Conservation (phyloP, 345 rosid species). For the Lepidium didymum region DNA sequence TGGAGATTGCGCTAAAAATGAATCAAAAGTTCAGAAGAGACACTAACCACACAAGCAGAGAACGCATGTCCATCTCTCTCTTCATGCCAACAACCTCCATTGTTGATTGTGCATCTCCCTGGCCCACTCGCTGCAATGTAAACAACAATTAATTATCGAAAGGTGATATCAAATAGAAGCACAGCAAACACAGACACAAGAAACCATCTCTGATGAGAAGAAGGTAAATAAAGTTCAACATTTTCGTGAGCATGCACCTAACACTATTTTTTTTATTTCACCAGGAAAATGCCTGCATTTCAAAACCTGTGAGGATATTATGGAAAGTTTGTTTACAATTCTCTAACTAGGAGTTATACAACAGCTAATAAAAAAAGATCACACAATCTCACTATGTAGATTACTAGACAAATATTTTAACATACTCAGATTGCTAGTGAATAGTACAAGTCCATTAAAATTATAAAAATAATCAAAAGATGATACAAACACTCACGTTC, state of each 20-base stretch:
- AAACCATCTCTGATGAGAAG: neutral
- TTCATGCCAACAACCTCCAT: conserved; percentile 74
- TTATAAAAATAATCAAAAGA: neutral
- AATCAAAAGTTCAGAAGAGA: neutral
- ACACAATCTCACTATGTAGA: conserved; percentile 30
- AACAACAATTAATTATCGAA: neutral
- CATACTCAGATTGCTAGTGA: neutral
- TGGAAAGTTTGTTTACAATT: neutral
- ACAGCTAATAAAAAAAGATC: neutral
- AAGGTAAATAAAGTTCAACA: neutral
- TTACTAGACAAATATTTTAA: conserved; percentile 25
- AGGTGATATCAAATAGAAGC: neutral
- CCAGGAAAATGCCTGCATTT: conserved; percentile 1
- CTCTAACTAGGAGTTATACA: neutral
- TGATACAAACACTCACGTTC: conserved; percentile 48
- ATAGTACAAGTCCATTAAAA: conserved; percentile 34
- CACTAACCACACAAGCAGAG: conserved; percentile 73
- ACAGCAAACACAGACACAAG: neutral
- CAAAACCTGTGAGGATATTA: neutral
- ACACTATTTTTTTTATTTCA: neutral
- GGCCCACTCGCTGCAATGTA: conserved; percentile 49
- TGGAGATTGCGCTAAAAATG: neutral
- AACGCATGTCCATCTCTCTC: conserved; percentile 46
- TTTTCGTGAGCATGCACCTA: neutral
- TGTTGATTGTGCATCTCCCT: conserved; percentile 58